Base-by-base conservation (phyloP, 305 asterid species). In the Fraxinus xanthoxyloides region DNA sequence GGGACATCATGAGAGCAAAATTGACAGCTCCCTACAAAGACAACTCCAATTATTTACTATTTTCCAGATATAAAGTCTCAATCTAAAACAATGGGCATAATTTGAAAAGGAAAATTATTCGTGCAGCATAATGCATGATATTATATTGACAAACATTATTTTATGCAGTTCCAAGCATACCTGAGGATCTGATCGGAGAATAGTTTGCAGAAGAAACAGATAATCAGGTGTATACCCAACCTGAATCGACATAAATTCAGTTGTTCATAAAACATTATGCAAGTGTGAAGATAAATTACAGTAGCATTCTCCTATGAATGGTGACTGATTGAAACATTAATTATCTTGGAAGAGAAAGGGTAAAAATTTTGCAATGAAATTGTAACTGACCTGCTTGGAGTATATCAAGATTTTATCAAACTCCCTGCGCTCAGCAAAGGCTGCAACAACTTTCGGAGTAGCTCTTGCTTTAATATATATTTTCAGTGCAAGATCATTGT, bases 1-100 rank as follows among this genome's bases (percentile, higher is more conserved):
- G 99, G 77, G 99, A 97, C 99, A 97, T 95, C 99, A 97, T 97
- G 79, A 93, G 97, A 46, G 99, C 97, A 91, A 97, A 97, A 89
- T 97, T 97, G 77, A 97, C 99, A 84, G 99, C 99, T 87, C 99
- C 99, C 99, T 97, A 87, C 84, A 85, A 43, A 89, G 65, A 85
- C 69, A 80, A 85, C 83, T 46, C 40, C 35, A 78, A 34, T 24
- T 56, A 74, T 72, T 78, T 63, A 76, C 80, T 38, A 63, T 63
- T 35, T 81, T 75, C 56, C 72, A 79, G 70, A 56, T 78, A 74
- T 40, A n/a, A 65, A 65, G 21, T 69, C 36, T 72, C 77, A 46
- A 30, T 38, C 74, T 28, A 48, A 48, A 26, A 28, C 36, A 28
- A 28, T 4, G 19, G 36, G 40, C 70, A 67, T n/a, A 43, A 35